Base-by-base conservation (phyloP, 2,329 filamentous ascomycete genomes). In the Triangularia setosa region DNA sequence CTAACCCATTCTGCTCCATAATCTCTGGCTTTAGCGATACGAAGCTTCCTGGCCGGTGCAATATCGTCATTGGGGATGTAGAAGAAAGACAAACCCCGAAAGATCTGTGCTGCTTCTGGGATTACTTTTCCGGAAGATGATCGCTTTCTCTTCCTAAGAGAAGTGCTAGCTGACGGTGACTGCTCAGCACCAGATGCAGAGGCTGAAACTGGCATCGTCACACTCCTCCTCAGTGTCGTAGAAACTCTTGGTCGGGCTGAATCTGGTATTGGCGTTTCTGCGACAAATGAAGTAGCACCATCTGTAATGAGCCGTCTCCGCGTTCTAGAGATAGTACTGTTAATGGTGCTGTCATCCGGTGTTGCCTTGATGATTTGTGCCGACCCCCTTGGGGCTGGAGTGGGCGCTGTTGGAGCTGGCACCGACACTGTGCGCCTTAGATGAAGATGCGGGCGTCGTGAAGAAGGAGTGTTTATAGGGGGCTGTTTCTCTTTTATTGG, bases 41-140 rank as follows among this genome's bases (percentile, higher is more conserved):
- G 87, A 64, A 88, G 76, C 62, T 85, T 85, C 44, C 93, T 85
- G 7, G 84, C 80, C 11, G 84, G 83, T 30, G 88, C 85, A 56
- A 90, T 83, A 67, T 94, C 89, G 68, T 92, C 86, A 69, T 95
- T 90, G 0, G 93, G 94, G 5, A 96, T 86, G 74, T 95, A 97
- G 76, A 87, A 91, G 68, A 92, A 89, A 0, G 78, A 74, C n/a
- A 90, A 75, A 0, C 78, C 82, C 54, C 78, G 81, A 72, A 93
- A 88, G 4, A 91, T 81, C 68, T 84, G 82, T 63, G 84, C 76
- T 0, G 75, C 73, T 65, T 86, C 82, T 0, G 85, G 82, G 0
- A 84, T 77, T 21, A 80, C 66, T 58, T 80, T 81, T 23, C 82
- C 64, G 1, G 73, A 66, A 1, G 72, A 65, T 52, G 79, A 71